phyloP scores from a whole-genome alignment of 2,329 filamentous ascomycete genomes.

The Verticillium albo-atrum region DNA sequence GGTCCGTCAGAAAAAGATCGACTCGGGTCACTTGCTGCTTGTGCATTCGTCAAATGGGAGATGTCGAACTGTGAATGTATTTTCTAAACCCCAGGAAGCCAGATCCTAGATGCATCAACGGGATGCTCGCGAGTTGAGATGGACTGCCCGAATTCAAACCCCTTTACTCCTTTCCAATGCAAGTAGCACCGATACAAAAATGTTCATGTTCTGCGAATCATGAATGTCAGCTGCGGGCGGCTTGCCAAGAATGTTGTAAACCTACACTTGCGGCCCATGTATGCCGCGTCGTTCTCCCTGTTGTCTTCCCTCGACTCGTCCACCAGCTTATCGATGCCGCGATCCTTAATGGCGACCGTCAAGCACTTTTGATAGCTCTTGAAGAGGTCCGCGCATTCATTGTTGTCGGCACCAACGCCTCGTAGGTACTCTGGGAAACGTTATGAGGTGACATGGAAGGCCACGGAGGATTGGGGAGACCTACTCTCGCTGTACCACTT shows the following conservation, averaged over 20 bases:
- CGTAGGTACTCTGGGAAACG: constrained; percentile 72
- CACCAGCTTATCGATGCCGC: constrained; percentile 89
- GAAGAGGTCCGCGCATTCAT: constrained; percentile 82
- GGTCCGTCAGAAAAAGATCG: too few relatives aligned
- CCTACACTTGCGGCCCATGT: constrained; percentile 38
- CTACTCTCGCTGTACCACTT: constrained; percentile 99
- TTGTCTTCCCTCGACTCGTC: constrained; percentile 87
- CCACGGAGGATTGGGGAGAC: constrained; percentile 23
- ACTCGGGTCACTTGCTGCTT: background rate
- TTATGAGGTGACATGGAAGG: constrained; percentile 10
- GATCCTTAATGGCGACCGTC: constrained; percentile 79
- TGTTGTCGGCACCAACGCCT: constrained; percentile 73
- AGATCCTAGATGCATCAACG: background rate
- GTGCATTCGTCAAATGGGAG: background rate
- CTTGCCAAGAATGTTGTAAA: constrained; percentile 1
- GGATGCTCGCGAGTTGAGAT: background rate
- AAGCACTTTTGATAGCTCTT: constrained; percentile 85
- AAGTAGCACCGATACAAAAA: background rate
- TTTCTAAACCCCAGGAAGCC: background rate
- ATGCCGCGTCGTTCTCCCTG: constrained; percentile 71
- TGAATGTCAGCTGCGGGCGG: background rate
- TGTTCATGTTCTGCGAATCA: background rate
- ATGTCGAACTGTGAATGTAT: background rate
- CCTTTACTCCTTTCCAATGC: background rate
- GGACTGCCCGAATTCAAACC: background rate